Percentiles rank a stretch among this genome's conserved stretches.
These are phyloP conservation scores for Agroathelia rolfsii DNA, from an alignment of 1,284 basidiomycete species.

Conservation along the genomic window DNA sequence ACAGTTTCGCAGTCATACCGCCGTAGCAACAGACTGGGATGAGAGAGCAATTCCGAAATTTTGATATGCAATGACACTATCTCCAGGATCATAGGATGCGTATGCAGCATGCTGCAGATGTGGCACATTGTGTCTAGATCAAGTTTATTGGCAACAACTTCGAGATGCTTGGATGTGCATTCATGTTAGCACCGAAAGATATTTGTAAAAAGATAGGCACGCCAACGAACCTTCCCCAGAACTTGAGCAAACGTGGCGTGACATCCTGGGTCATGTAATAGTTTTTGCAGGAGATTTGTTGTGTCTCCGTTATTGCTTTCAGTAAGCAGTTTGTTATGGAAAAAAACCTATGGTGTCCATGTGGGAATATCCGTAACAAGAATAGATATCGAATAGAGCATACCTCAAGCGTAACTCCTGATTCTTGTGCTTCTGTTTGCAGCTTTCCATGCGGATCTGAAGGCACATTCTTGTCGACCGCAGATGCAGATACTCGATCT, in stretches of 20 bases:
- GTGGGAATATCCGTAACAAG: slow-evolving; percentile 1
- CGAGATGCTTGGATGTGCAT: slow-evolving; percentile 38
- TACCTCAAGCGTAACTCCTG: slow-evolving; percentile 44
- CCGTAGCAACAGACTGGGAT: slow-evolving; percentile 52
- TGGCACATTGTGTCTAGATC: slow-evolving; percentile 61
- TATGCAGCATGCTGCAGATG: slow-evolving; percentile 53
- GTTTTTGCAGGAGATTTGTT: slow-evolving; percentile 37
- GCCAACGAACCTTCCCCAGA: slow-evolving; percentile 41
- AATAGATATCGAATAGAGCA: slow-evolving; percentile 12
- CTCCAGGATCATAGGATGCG: slow-evolving; percentile 48
- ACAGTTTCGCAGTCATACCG: slow-evolving; percentile 71
- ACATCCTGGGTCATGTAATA: slow-evolving; percentile 49
- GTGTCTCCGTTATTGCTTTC: slow-evolving; percentile 45
- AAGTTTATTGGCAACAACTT: slow-evolving; percentile 32
- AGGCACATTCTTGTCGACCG: slow-evolving; percentile 35
- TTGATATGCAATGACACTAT: slow-evolving; percentile 60
- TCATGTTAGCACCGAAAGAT: background rate
- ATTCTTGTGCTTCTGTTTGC: slow-evolving; percentile 58
- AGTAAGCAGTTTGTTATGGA: slow-evolving; percentile 48
- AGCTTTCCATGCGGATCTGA: slow-evolving; percentile 39
- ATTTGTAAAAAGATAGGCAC: background rate
- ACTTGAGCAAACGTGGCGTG: slow-evolving; percentile 50
- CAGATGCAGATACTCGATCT: slow-evolving; percentile 39
- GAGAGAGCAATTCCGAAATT: slow-evolving; percentile 50
- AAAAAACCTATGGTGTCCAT: slow-evolving; percentile 34